A percentile compares a stretch with the other conserved stretches of the same genome.
These are phyloP conservation scores for Pulveroboletus sp. DNA, from an alignment of 768 basidiomycete species.

Conservation along the genomic window DNA sequence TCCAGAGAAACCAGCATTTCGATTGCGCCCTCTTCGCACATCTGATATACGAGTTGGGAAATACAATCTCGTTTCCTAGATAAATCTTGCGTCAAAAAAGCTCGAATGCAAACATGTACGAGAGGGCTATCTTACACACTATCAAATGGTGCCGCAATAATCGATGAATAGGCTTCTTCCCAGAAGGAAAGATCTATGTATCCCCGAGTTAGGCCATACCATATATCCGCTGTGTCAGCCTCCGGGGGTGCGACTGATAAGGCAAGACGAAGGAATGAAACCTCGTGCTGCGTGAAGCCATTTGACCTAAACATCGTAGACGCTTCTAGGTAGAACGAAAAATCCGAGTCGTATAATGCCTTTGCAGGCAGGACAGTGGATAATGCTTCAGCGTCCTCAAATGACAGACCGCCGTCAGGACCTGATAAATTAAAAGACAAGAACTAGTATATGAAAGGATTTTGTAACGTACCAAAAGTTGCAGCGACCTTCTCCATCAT, in stretches of 20 bases:
- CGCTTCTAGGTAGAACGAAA: constrained; percentile 74
- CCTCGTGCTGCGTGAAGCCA: constrained; percentile 53
- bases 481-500: constrained; percentile 72
- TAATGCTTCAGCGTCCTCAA: constrained; percentile 63
- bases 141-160: constrained; percentile 71
- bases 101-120: constrained; percentile 3
- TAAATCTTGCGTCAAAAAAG: constrained; percentile 7
- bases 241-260: constrained; percentile 59
- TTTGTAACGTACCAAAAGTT: constrained; percentile 56
- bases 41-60: constrained; percentile 77
- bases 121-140: constrained; percentile 58
- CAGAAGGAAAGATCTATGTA: constrained; percentile 68
- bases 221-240: constrained; percentile 61
- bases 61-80: constrained; percentile 77
- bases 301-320: constrained; percentile 67
- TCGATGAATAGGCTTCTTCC: constrained; percentile 81
- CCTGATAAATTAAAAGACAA: constrained; percentile 31
- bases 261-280: constrained; percentile 73
- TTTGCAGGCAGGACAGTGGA: constrained; percentile 54
- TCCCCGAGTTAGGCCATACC: constrained; percentile 75
- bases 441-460: not conserved
- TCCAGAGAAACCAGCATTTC: constrained; percentile 75
- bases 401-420: constrained; percentile 44
- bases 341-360: constrained; percentile 53
- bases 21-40: constrained; percentile 87